phyloP scores from a whole-genome alignment of 192 early-diverging fungal species.

The Haplosporangium gracile region DNA sequence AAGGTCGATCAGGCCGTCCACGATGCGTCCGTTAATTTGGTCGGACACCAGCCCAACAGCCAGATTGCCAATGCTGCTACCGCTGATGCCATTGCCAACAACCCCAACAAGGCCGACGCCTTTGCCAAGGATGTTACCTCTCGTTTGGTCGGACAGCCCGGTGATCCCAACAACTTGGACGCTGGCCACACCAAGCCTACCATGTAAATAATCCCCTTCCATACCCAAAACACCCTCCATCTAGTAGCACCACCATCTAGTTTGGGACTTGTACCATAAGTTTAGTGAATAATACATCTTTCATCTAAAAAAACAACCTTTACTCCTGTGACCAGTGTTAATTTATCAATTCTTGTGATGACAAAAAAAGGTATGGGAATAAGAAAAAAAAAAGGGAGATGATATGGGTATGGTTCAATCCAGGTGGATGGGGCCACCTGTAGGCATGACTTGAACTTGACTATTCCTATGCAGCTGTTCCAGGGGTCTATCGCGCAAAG shows the following conservation, averaged over 20 bases:
- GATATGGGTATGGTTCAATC: background rate
- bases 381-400: background rate
- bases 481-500: background rate
- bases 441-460: background rate
- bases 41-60: background rate
- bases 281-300: background rate
- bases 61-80: background rate
- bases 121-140: slow-evolving; percentile 15
- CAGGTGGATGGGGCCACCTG: background rate
- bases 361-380: background rate
- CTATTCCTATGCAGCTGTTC: background rate
- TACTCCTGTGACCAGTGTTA: too few species aligned
- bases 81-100: background rate
- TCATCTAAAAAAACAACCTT: too few species aligned
- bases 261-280: background rate
- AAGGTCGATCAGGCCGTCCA: background rate
- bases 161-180: slow-evolving; percentile 21
- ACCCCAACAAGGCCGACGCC: slow-evolving; percentile 21
- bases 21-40: too few species aligned
- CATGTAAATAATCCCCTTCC: slow-evolving; percentile 18
- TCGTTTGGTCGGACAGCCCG: slow-evolving; percentile 17
- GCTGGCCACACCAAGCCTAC: slow-evolving; percentile 15
- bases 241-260: too few species aligned
- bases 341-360: too few species aligned
- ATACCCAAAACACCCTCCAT: background rate